phyloP scores from a whole-genome alignment of 1,284 basidiomycete genomes.

The Macrocystidia cucumis region DNA sequence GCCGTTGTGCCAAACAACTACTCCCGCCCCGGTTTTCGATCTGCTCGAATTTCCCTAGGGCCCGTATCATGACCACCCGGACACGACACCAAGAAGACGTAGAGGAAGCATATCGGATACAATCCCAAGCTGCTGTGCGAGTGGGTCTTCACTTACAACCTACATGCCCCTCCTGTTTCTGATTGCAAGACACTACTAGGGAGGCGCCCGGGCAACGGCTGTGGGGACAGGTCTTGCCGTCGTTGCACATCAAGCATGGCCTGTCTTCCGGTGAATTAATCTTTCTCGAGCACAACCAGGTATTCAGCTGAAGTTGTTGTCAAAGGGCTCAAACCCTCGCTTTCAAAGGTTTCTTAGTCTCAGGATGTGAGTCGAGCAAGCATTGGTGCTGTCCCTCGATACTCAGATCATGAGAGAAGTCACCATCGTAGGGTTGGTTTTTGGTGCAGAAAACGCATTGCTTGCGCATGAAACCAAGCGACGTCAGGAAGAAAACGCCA shows the following conservation, averaged over 20 bases:
- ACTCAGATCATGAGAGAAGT: constrained; percentile 13
- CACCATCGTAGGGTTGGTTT: constrained; percentile 61
- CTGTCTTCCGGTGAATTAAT: constrained; percentile 56
- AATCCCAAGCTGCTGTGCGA: constrained; percentile 43
- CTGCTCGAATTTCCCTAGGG: too few species aligned
- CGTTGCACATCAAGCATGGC: constrained; percentile 70
- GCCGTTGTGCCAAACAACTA: too few species aligned
- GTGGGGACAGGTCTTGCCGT: constrained; percentile 56
- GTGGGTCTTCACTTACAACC: constrained; percentile 24
- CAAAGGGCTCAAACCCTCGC: constrained; percentile 70
- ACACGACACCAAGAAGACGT: constrained; percentile 41
- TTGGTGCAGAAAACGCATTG: constrained; percentile 72
- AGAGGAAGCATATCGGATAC: constrained; percentile 46
- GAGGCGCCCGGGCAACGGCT: constrained; percentile 37
- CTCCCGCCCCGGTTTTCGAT: too few species aligned
- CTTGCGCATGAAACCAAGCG: constrained; percentile 61
- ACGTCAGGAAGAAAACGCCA: constrained; percentile 57
- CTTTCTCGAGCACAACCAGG: background rate
- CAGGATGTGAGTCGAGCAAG: constrained; percentile 35
- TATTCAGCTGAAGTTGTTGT: background rate
- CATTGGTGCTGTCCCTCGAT: constrained; percentile 1
- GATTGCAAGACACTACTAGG: constrained; percentile 28
- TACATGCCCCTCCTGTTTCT: too few species aligned
- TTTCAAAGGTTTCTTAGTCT: constrained; percentile 72
- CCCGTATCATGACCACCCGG: constrained; percentile 36